A percentile compares a stretch with the other conserved stretches of the same genome.
Evolutionary conservation across 1,284 basidiomycete species (phyloP).

Genomic region (Heliocybe sulcata): DNA sequence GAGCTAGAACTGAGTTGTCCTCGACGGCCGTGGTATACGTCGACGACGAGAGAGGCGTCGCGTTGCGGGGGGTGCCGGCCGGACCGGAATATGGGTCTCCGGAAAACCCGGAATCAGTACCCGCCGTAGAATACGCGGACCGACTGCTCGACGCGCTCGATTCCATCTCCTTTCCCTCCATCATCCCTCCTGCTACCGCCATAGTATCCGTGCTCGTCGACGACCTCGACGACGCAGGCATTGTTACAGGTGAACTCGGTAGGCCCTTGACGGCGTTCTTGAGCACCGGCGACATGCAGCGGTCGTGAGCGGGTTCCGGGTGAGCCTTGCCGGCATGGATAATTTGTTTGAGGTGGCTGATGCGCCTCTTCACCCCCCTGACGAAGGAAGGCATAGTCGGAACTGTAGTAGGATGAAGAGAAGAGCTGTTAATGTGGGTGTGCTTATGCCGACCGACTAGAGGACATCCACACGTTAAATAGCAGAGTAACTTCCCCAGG

Average conservation of each 20-base stretch:
- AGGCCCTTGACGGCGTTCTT: not conserved
- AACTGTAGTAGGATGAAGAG: not conserved
- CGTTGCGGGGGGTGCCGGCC: not conserved
- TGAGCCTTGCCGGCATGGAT: not conserved
- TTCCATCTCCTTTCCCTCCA: not conserved
- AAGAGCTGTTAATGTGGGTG: not conserved
- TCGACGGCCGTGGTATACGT: not conserved
- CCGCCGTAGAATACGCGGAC: not conserved
- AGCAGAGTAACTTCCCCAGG: not conserved
- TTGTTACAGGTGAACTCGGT: not conserved
- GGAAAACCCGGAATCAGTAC: not conserved
- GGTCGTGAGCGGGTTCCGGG: not conserved
- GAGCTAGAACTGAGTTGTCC: not conserved
- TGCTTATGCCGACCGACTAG: not conserved
- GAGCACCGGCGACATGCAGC: not conserved
- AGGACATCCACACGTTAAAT: not conserved
- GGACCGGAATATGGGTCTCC: not conserved
- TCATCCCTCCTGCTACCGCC: not conserved
- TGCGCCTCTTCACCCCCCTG: not conserved
- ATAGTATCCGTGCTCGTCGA: not conserved
- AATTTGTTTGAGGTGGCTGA: slow-evolving; percentile 1
- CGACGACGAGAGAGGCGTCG: not conserved
- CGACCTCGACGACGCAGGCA: not conserved
- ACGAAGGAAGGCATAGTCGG: slow-evolving; percentile 1
- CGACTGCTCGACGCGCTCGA: not conserved